These are phyloP conservation scores for Zygotorulaspora sp. DNA, from an alignment of 805 yeast genomes.

Conservation along the genomic window DNA sequence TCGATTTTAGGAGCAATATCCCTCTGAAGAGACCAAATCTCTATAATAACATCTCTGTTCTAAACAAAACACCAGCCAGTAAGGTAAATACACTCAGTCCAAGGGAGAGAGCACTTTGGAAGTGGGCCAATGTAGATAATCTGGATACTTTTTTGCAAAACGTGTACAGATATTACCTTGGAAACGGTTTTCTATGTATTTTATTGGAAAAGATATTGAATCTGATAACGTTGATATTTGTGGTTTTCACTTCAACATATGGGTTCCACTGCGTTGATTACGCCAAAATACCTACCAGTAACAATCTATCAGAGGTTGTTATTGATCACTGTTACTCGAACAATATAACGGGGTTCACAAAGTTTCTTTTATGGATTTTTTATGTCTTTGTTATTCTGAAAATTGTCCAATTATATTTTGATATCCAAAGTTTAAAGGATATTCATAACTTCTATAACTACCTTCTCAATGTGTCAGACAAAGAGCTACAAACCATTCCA, in stretches of 20 bases:
- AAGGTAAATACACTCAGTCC: slow-evolving; percentile 47
- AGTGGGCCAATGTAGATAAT: slow-evolving; percentile 95
- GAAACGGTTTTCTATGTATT: slow-evolving; percentile 82
- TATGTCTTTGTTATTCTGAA: slow-evolving; percentile 49
- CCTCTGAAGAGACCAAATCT: slow-evolving; percentile 23
- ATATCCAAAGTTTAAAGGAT: slow-evolving; percentile 63
- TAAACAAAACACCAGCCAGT: slow-evolving; percentile 27
- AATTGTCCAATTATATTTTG: slow-evolving; percentile 52
- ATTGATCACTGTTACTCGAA: slow-evolving; percentile 37
- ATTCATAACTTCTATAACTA: slow-evolving; percentile 71
- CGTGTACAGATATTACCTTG: slow-evolving; percentile 76
- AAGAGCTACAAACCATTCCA: slow-evolving; percentile 85
- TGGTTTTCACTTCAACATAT: slow-evolving; percentile 72
- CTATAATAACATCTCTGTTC: slow-evolving; percentile 22
- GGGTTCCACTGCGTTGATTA: slow-evolving; percentile 79
- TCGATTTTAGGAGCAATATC: slow-evolving; percentile 3
- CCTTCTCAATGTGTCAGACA: slow-evolving; percentile 65
- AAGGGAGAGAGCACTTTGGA: slow-evolving; percentile 79
- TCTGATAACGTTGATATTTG: slow-evolving; percentile 69
- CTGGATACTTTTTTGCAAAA: slow-evolving; percentile 82
- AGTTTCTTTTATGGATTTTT: slow-evolving; percentile 61
- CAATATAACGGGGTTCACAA: slow-evolving; percentile 48
- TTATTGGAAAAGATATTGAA: slow-evolving; percentile 61
- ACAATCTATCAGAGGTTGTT: slow-evolving; percentile 35
- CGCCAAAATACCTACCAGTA: slow-evolving; percentile 37